Evolutionary conservation across 2,329 filamentous ascomycete species (phyloP).

Genomic region (Sarocladiaceae sp.): DNA sequence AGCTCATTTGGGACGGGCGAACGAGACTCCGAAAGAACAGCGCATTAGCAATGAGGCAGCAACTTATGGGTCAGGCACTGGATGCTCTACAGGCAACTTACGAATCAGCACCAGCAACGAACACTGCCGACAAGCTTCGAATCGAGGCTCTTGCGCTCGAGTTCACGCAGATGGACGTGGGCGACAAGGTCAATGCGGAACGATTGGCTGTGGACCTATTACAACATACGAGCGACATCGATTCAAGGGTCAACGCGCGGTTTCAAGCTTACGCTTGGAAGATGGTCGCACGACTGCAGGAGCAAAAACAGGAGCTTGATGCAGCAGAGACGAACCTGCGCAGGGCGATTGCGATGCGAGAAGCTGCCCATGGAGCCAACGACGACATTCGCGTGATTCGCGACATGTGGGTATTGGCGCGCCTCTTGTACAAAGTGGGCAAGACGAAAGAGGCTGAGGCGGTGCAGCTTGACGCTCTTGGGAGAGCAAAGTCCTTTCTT

Average conservation of each 20-base stretch:
- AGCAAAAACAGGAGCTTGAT: conserved; percentile 25
- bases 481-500: conserved; percentile 25
- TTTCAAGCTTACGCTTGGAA: conserved; percentile 32
- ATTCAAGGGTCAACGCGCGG: conserved; percentile 22
- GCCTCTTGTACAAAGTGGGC: conserved; percentile 25
- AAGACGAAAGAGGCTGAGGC: conserved; percentile 20
- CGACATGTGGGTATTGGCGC: conserved; percentile 32
- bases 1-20: conserved; percentile 32
- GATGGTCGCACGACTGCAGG: conserved; percentile 29
- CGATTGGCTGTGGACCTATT: conserved; percentile 23
- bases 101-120: conserved; percentile 11
- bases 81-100: conserved; percentile 15
- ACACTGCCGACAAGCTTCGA: conserved; percentile 20
- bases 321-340: conserved; percentile 26
- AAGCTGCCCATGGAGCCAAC: conserved; percentile 27
- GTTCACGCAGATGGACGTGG: conserved; percentile 32
- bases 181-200: conserved; percentile 24
- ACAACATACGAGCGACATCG: conserved; percentile 16
- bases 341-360: conserved; percentile 26
- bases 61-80: conserved; percentile 25
- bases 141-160: conserved; percentile 28
- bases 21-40: conserved; percentile 27
- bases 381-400: conserved; percentile 29
- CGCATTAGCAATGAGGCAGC: conserved; percentile 20
- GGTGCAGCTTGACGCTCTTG: conserved; percentile 25